These are phyloP conservation scores for Monascus ruber DNA, from an alignment of 2,329 filamentous ascomycete species.

Conservation along the genomic window DNA sequence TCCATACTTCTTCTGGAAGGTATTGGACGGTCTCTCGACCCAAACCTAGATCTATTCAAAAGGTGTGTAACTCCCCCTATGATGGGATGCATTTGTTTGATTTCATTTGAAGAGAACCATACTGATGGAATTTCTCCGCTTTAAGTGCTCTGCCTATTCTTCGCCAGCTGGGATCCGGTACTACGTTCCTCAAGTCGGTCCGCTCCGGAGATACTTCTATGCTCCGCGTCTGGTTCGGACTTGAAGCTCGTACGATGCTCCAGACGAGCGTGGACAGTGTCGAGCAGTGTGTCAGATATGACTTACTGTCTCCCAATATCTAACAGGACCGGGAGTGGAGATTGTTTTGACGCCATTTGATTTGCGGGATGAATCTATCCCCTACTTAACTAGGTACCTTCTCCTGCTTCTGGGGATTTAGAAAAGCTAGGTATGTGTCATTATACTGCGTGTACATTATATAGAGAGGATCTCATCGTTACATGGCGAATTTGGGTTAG, in stretches of 20 bases:
- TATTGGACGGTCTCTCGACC: constrained; percentile 78
- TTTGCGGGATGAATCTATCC: too few relatives aligned
- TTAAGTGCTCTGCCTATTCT: constrained; percentile 79
- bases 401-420: too few relatives aligned
- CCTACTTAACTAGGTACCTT: too few relatives aligned
- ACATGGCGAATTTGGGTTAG: too few relatives aligned
- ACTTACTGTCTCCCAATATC: constrained; percentile 77
- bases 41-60: constrained; percentile 74
- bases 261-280: constrained; percentile 84
- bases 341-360: too few relatives aligned
- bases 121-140: constrained; percentile 4
- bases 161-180: constrained; percentile 64
- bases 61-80: constrained; percentile 36
- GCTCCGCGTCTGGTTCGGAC: constrained; percentile 80
- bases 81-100: not conserved
- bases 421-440: too few relatives aligned
- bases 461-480: too few relatives aligned
- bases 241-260: constrained; percentile 80
- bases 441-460: too few relatives aligned
- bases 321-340: constrained; percentile 25
- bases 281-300: constrained; percentile 82
- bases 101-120: not conserved
- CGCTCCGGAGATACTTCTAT: constrained; percentile 69
- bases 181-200: constrained; percentile 45
- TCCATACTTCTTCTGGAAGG: constrained; percentile 89